These are phyloP conservation scores for Fusarium nisikadoi DNA, from an alignment of 2,329 filamentous ascomycete genomes.

Conservation along the genomic window DNA sequence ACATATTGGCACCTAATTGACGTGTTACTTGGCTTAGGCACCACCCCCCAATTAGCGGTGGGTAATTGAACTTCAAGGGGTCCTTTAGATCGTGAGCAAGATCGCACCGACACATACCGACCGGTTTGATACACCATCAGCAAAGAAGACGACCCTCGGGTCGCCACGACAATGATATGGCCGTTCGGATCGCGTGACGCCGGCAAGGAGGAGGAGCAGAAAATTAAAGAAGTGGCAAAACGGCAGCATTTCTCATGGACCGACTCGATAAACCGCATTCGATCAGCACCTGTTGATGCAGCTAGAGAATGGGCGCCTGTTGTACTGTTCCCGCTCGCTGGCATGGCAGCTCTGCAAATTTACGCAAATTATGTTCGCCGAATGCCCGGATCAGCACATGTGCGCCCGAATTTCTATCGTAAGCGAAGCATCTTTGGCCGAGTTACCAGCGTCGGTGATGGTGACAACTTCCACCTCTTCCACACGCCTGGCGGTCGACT, in stretches of 20 bases:
- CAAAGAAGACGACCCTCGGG: constrained; percentile 42
- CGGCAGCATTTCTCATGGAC: constrained; percentile 52
- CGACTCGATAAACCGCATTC: constrained; percentile 48
- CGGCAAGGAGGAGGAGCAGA: constrained; percentile 35
- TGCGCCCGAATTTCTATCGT: constrained; percentile 80
- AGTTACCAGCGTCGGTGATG: constrained; percentile 95
- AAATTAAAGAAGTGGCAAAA: constrained; percentile 34
- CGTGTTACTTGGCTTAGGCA: constrained; percentile 37
- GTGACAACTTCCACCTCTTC: constrained; percentile 93
- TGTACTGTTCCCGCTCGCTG: constrained; percentile 51
- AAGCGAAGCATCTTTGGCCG: constrained; percentile 81
- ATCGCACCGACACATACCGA: constrained; percentile 20
- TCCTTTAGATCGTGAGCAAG: constrained; percentile 5
- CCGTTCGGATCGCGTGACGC: constrained; percentile 50
- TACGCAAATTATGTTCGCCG: constrained; percentile 85
- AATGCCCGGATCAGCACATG: constrained; percentile 80
- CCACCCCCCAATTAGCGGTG: constrained; percentile 40
- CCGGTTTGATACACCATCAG: constrained; percentile 30
- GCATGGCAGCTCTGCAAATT: constrained; percentile 57
- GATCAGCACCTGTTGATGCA: constrained; percentile 46
- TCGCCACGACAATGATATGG: constrained; percentile 54
- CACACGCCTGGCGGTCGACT: constrained; percentile 92
- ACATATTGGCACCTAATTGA: neutral
- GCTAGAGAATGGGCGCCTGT: constrained; percentile 55
- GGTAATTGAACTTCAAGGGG: constrained; percentile 27